A percentile compares a stretch with the other conserved stretches of the same genome.
Evolutionary conservation across 805 yeast genomes (phyloP).

Genomic region (Saccharomycopsis capsularis): DNA sequence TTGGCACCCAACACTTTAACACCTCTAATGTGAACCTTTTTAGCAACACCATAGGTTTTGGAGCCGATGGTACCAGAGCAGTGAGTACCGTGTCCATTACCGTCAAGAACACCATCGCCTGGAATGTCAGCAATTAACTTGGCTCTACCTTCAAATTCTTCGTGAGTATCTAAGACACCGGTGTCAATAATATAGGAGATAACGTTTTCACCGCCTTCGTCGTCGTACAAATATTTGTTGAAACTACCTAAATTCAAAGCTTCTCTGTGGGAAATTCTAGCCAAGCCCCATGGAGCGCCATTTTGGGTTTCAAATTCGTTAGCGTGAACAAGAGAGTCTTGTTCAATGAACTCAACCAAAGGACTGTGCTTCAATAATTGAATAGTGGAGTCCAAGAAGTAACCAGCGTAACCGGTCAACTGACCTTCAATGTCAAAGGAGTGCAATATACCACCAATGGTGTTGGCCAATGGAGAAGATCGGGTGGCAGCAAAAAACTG

Average conservation of each 20-base stretch:
- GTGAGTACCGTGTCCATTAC: constrained; percentile 62
- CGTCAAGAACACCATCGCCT: constrained; percentile 41
- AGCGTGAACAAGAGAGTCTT: constrained; percentile 49
- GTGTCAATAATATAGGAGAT: constrained; percentile 52
- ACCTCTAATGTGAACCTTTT: constrained; percentile 51
- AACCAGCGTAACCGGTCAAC: constrained; percentile 79
- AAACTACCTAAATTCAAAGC: constrained; percentile 50
- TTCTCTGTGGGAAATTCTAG: constrained; percentile 60
- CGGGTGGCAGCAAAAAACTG: constrained; percentile 33
- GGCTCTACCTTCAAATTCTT: constrained; percentile 56
- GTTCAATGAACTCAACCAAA: constrained; percentile 56
- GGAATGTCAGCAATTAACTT: constrained; percentile 55
- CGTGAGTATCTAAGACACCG: constrained; percentile 47
- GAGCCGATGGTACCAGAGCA: constrained; percentile 63
- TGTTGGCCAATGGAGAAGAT: constrained; percentile 23
- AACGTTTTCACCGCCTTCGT: constrained; percentile 54
- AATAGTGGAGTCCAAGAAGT: constrained; percentile 67
- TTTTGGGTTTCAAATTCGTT: constrained; percentile 45
- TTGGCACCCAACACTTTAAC: constrained; percentile 53
- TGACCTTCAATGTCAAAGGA: constrained; percentile 48
- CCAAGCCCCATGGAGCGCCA: constrained; percentile 72
- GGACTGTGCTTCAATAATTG: constrained; percentile 67
- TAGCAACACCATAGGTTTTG: constrained; percentile 52
- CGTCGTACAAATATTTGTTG: constrained; percentile 54
- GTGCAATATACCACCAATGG: constrained; percentile 20